phyloP scores from a whole-genome alignment of 768 basidiomycete species.

The Russula sp. region DNA sequence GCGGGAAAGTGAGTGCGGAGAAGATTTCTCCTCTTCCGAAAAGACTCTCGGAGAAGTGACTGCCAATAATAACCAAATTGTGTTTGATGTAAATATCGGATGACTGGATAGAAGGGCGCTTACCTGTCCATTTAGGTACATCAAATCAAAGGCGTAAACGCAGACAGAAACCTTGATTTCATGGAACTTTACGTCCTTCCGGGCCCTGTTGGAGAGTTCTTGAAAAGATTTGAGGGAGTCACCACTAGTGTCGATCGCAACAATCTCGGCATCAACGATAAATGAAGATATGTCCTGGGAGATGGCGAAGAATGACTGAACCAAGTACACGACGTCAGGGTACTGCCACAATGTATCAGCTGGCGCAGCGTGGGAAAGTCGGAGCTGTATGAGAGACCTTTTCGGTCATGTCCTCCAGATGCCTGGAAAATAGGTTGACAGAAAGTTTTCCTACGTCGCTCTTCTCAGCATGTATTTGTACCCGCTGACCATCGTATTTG shows the following conservation, averaged over 20 bases:
- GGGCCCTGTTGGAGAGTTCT: constrained; percentile 76
- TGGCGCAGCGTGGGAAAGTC: constrained; percentile 12
- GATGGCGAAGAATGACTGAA: constrained; percentile 43
- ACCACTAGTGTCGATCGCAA: constrained; percentile 64
- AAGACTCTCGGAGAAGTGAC: constrained; percentile 62
- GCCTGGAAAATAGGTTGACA: constrained; percentile 77
- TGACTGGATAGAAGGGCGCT: constrained; percentile 27
- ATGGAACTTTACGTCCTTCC: constrained; percentile 71
- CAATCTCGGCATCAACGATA: constrained; percentile 83
- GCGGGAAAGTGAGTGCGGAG: constrained; percentile 61
- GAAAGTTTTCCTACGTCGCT: constrained; percentile 29
- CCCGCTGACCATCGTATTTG: constrained; percentile 87
- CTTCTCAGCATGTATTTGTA: constrained; percentile 62
- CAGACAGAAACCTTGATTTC: constrained; percentile 76
- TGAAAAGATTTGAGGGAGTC: constrained; percentile 76
- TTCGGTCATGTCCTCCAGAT: constrained; percentile 88
- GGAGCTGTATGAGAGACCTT: constrained; percentile 44
- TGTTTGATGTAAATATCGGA: constrained; percentile 11
- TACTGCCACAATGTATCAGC: constrained; percentile 44
- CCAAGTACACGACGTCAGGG: constrained; percentile 67
- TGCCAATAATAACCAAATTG: constrained; percentile 30
- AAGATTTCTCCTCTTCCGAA: constrained; percentile 62
- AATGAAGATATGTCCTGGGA: constrained; percentile 48
- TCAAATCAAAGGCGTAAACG: constrained; percentile 85
- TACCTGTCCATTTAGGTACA: constrained; percentile 79